These are phyloP conservation scores for Tanacetum coccineum DNA, from an alignment of 129 eudicot genomes.

Conservation along the genomic window DNA sequence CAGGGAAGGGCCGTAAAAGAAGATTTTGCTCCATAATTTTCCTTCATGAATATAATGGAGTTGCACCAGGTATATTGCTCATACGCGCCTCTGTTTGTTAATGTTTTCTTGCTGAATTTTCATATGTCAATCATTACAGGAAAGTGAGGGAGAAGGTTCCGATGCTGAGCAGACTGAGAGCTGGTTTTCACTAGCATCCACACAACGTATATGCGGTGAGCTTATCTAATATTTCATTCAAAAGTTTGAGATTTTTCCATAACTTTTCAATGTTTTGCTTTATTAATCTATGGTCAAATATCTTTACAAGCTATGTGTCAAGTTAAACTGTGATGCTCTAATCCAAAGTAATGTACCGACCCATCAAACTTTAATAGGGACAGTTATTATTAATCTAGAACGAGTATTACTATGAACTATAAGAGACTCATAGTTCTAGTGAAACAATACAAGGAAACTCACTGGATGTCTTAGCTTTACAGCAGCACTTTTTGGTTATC, in stretches of 20 bases:
- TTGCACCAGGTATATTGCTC: conserved; percentile 66
- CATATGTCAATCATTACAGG: conserved; percentile 37
- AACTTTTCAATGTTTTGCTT: not conserved
- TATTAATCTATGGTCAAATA: not conserved
- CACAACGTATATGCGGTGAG: conserved; percentile 95
- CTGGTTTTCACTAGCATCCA: conserved; percentile 90
- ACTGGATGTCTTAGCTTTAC: not conserved
- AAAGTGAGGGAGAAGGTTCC: conserved; percentile 79
- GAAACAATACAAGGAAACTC: not conserved
- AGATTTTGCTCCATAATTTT: conserved; percentile 79
- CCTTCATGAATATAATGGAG: conserved; percentile 92
- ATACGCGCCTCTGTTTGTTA: not conserved
- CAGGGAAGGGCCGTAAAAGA: conserved; percentile 97
- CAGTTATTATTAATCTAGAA: too few species aligned
- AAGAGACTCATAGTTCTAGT: not conserved
- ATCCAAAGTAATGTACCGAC: too few species aligned
- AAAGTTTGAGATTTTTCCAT: not conserved
- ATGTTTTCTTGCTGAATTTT: conserved; percentile 4
- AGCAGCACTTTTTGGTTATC: not conserved
- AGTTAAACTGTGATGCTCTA: too few species aligned
- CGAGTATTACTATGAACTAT: too few species aligned
- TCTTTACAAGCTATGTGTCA: not conserved
- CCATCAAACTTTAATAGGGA: too few species aligned
- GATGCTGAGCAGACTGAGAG: conserved; percentile 84
- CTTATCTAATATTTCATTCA: not conserved